Evolutionary conservation across 441 rosid genomes (phyloP).

Genomic region (Daphne laureola): DNA sequence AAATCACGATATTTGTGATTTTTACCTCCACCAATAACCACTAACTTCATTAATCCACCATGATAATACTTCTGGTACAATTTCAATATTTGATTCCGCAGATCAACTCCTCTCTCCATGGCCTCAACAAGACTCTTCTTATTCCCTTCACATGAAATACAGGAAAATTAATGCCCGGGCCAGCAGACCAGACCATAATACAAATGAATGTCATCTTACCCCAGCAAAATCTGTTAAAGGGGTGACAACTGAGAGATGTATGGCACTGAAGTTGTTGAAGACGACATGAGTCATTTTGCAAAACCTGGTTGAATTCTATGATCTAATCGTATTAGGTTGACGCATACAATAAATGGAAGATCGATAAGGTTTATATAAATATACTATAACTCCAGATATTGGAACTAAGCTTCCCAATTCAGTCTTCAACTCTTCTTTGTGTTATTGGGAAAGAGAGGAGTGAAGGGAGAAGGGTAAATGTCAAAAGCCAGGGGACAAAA

Average conservation of each 20-base stretch:
- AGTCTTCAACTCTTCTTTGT: too few species aligned
- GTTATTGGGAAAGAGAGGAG: neutral
- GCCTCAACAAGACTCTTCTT: constrained; percentile 91
- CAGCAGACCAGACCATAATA: constrained; percentile 10
- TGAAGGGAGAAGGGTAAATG: constrained; percentile 1
- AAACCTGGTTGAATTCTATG: constrained; percentile 87
- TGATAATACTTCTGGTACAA: constrained; percentile 64
- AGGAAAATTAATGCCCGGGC: constrained; percentile 14
- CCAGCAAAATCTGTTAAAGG: constrained; percentile 79
- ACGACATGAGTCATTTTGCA: constrained; percentile 89
- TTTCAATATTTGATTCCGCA: constrained; percentile 64
- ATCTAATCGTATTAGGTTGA: constrained; percentile 18
- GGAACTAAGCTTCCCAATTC: neutral
- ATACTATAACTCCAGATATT: neutral
- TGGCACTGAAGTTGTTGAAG: constrained; percentile 94
- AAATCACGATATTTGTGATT: constrained; percentile 11
- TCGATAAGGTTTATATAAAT: neutral
- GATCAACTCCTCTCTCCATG: constrained; percentile 73
- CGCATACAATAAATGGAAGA: constrained; percentile 11
- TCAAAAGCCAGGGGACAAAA: constrained; percentile 2
- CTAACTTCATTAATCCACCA: constrained; percentile 93
- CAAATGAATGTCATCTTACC: constrained; percentile 44
- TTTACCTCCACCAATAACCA: constrained; percentile 95
- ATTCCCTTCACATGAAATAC: constrained; percentile 53
- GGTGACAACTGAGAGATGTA: constrained; percentile 63